phyloP scores from a whole-genome alignment of 176 grass and related monocot species.

The Saccharum officinarum region DNA sequence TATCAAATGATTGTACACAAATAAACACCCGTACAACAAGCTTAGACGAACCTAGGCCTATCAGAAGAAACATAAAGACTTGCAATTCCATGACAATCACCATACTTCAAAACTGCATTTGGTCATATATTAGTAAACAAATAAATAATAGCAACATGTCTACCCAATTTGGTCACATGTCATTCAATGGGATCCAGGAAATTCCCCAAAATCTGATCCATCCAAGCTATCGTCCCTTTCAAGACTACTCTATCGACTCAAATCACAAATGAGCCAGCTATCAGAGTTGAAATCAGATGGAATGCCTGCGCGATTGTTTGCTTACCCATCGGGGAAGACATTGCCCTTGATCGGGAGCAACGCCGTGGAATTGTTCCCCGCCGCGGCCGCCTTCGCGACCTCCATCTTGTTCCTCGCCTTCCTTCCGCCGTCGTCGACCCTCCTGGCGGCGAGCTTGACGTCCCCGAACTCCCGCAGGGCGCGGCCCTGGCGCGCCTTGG shows the following conservation, averaged over 20 bases:
- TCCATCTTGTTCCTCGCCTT: conserved; percentile 34
- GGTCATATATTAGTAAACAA: conserved; percentile 13
- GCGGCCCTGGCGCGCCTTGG: conserved; percentile 64
- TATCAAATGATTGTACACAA: not conserved
- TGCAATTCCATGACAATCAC: not conserved
- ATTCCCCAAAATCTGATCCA: conserved; percentile 6
- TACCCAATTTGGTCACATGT: not conserved
- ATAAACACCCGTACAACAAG: not conserved
- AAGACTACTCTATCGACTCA: conserved; percentile 1
- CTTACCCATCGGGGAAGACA: conserved; percentile 89
- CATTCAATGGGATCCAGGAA: conserved; percentile 3
- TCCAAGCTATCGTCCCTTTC: not conserved
- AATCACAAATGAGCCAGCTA: conserved; percentile 1
- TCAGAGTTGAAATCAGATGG: not conserved
- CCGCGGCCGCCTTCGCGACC: conserved; percentile 4
- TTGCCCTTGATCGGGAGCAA: conserved; percentile 88
- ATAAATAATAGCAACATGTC: not conserved
- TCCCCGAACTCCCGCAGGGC: conserved; percentile 60
- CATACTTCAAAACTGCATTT: not conserved
- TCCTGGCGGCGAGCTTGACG: conserved; percentile 62
- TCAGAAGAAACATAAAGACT: conserved; percentile 6
- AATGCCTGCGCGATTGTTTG: conserved; percentile 5
- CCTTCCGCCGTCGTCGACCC: conserved; percentile 23
- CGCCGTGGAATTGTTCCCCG: conserved; percentile 48
- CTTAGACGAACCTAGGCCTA: not conserved